Conservation (phyloP, 1,139 yeast species). For the Yamadazyma membranifaciens region DNA sequence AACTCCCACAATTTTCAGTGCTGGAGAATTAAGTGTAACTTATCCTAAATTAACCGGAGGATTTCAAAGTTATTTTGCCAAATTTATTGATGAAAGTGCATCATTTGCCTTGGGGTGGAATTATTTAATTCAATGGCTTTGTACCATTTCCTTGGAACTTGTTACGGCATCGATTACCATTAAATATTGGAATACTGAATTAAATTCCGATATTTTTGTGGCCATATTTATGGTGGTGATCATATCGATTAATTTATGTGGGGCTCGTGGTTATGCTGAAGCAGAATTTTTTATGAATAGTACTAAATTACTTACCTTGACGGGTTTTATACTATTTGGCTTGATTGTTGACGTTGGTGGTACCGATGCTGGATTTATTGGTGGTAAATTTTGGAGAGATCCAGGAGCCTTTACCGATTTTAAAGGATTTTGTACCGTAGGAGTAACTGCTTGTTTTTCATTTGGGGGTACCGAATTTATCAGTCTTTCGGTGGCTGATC, state of each 20-base stretch:
- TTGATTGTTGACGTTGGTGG: slow-evolving; percentile 42
- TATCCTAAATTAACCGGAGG: slow-evolving; percentile 33
- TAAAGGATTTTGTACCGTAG: slow-evolving; percentile 41
- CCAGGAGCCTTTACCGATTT: slow-evolving; percentile 39
- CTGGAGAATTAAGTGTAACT: slow-evolving; percentile 35
- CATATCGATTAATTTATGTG: slow-evolving; percentile 33
- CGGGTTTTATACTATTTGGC: slow-evolving; percentile 41
- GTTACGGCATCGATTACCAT: slow-evolving; percentile 38
- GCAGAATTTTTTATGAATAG: slow-evolving; percentile 41
- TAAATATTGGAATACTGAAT: slow-evolving; percentile 27
- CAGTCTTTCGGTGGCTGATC: slow-evolving; percentile 43
- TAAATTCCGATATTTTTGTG: slow-evolving; percentile 41
- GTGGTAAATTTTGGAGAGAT: slow-evolving; percentile 47
- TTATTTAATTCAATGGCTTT: slow-evolving; percentile 35
- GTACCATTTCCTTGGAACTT: slow-evolving; percentile 34
- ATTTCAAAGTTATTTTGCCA: slow-evolving; percentile 32
- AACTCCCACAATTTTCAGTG: slow-evolving; percentile 35
- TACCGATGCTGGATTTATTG: slow-evolving; percentile 39
- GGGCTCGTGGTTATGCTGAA: slow-evolving; percentile 45
- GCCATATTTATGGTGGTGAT: slow-evolving; percentile 37
- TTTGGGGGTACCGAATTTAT: slow-evolving; percentile 43
- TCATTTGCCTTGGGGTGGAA: slow-evolving; percentile 41
- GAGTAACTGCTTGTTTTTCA: slow-evolving; percentile 39
- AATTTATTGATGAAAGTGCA: slow-evolving; percentile 33
- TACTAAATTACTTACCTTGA: slow-evolving; percentile 35